Conservation (phyloP, 768 basidiomycete species). For the Termitomyces sp. region DNA sequence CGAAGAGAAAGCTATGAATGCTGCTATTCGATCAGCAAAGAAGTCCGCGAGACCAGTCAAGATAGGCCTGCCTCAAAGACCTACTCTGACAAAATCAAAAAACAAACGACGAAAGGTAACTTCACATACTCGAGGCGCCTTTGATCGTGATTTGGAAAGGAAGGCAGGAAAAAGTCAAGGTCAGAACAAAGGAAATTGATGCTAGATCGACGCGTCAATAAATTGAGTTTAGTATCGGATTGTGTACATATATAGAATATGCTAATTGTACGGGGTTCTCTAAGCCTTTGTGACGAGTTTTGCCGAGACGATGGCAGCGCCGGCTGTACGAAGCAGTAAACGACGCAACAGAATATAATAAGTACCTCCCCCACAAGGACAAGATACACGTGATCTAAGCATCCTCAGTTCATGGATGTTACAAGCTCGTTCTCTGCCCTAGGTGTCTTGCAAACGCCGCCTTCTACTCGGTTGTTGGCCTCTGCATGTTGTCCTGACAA, state of each 20-base stretch:
- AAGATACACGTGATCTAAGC: background rate
- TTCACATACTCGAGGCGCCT: conserved; percentile 32
- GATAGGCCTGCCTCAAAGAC: conserved; percentile 52
- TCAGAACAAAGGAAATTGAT: conserved; percentile 60
- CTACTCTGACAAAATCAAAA: conserved; percentile 25
- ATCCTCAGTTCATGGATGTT: conserved; percentile 7
- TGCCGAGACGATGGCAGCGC: too few species aligned
- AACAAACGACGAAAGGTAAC: conserved; percentile 29
- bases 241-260: too few species aligned
- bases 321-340: too few species aligned
- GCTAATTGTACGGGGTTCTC: too few species aligned
- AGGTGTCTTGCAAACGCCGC: conserved; percentile 49
- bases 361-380: background rate
- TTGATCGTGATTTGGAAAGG: conserved; percentile 56
- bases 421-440: conserved; percentile 50
- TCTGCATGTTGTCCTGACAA: conserved; percentile 84
- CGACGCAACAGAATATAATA: too few species aligned
- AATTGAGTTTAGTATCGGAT: background rate
- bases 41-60: conserved; percentile 68
- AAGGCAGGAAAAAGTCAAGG: conserved; percentile 47
- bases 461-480: conserved; percentile 49
- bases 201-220: conserved; percentile 24
- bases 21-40: conserved; percentile 86
- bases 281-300: too few species aligned
- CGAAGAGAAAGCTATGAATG: conserved; percentile 49